Conservation (phyloP, 768 basidiomycete genomes). For the Podaxis sp. region DNA sequence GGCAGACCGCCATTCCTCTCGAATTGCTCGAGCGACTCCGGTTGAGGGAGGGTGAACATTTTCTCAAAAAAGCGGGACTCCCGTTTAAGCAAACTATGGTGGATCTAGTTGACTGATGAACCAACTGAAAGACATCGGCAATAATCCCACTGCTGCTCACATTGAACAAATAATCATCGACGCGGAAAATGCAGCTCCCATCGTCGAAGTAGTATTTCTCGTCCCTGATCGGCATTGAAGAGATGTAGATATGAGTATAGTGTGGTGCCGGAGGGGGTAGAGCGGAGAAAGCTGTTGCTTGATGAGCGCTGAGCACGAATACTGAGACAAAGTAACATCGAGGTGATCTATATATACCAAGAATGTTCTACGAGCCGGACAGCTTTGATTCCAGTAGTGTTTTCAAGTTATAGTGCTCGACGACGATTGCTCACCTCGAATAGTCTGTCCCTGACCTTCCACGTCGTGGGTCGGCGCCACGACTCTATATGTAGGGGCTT, state of each 20-base stretch:
- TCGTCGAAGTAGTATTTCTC: background rate
- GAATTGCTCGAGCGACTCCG: background rate
- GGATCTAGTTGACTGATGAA: background rate
- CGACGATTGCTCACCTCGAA: too few relatives aligned
- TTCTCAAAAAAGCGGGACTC: constrained; percentile 1
- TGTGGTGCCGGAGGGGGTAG: background rate
- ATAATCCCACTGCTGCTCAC: background rate
- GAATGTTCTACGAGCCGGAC: too few relatives aligned
- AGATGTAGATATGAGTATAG: constrained; percentile 6
- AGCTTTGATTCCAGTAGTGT: too few relatives aligned
- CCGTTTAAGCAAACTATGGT: background rate
- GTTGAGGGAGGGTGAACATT: background rate
- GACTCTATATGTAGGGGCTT: too few relatives aligned
- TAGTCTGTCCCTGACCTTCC: too few relatives aligned
- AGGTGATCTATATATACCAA: too few relatives aligned
- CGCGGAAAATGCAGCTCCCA: background rate
- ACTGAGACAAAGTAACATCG: too few relatives aligned
- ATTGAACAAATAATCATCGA: constrained; percentile 1
- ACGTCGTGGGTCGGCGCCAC: too few relatives aligned
- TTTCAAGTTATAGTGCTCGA: too few relatives aligned
- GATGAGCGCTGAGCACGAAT: background rate
- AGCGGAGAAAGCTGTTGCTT: background rate
- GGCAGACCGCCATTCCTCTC: background rate
- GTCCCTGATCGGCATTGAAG: constrained; percentile 35
- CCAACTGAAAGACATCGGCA: background rate